These are phyloP conservation scores for Colletotrichum scovillei DNA, from an alignment of 2,329 filamentous ascomycete species.

Conservation along the genomic window DNA sequence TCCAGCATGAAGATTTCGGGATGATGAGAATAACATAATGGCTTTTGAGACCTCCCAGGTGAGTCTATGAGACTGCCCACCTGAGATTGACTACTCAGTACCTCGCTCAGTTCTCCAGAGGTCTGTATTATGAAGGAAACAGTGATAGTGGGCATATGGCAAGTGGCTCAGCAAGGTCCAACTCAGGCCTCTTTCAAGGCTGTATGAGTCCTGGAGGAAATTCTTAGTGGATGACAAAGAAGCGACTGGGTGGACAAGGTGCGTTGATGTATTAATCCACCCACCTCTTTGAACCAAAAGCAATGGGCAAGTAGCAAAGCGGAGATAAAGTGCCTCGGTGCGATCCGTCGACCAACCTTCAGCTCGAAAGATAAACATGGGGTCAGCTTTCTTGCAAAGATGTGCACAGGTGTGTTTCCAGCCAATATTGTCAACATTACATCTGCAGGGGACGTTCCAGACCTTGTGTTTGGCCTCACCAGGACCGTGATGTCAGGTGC, in stretches of 20 bases:
- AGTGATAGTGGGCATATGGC: too few relatives aligned
- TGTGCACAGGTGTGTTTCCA: conserved; percentile 3
- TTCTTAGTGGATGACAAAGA: background rate
- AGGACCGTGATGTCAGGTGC: conserved; percentile 23
- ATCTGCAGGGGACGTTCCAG: conserved; percentile 9
- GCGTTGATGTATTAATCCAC: background rate
- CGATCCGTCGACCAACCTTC: background rate
- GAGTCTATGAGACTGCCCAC: too few relatives aligned
- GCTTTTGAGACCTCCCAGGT: too few relatives aligned
- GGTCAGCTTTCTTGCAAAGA: conserved; percentile 4
- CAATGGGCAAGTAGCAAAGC: background rate
- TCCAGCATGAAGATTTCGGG: too few relatives aligned
- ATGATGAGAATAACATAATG: too few relatives aligned
- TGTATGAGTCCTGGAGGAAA: too few relatives aligned
- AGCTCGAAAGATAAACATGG: background rate
- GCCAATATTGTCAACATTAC: background rate
- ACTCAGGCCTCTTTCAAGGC: too few relatives aligned
- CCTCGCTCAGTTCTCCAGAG: too few relatives aligned
- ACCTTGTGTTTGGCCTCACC: conserved; percentile 20
- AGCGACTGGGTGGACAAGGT: too few relatives aligned
- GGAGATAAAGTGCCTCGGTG: background rate
- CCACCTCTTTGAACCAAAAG: background rate
- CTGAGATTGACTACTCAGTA: too few relatives aligned
- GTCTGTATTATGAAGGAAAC: too few relatives aligned
- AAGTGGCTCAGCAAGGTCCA: too few relatives aligned